A percentile compares a stretch with the other conserved stretches of the same genome.
phyloP scores from a whole-genome alignment of 192 early-diverging fungal species.

The Entomortierella parvispora region DNA sequence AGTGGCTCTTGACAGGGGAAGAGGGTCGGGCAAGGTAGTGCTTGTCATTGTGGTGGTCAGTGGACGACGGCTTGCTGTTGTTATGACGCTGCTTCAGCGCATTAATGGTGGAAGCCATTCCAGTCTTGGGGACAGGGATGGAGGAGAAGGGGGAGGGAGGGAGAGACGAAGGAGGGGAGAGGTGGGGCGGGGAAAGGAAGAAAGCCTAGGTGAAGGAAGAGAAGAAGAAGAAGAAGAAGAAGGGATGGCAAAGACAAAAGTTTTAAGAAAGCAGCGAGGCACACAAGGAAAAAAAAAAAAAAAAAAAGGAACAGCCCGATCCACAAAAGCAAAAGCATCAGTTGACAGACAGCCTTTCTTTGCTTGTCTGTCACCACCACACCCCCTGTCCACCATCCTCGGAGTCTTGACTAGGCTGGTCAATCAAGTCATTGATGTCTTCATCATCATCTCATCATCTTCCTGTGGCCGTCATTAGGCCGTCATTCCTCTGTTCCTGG shows the following conservation, averaged over 20 bases:
- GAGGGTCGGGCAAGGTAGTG: background rate
- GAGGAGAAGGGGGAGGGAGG: background rate
- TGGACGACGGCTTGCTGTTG: no score
- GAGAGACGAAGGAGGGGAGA: slow-evolving; percentile 1
- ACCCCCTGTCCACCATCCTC: no score
- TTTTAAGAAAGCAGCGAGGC: background rate
- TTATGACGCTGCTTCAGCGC: background rate
- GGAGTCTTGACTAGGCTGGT: no score
- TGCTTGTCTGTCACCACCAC: no score
- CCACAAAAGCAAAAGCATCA: no score
- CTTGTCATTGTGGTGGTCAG: no score
- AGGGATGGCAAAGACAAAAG: no score
- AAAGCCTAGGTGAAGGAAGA: background rate
- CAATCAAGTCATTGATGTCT: no score
- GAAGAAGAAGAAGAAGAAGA: background rate
- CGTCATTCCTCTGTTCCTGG: no score
- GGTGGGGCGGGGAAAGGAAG: background rate
- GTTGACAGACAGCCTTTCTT: no score
- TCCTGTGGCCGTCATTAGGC: no score
- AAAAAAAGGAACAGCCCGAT: background rate
- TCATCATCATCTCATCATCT: no score
- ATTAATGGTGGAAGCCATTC: background rate
- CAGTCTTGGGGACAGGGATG: background rate
- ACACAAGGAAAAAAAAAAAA: slow-evolving; percentile 6
- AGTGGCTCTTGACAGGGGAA: background rate